These are phyloP conservation scores for Populus hybrid DNA, from an alignment of 441 rosid species.

Conservation along the genomic window DNA sequence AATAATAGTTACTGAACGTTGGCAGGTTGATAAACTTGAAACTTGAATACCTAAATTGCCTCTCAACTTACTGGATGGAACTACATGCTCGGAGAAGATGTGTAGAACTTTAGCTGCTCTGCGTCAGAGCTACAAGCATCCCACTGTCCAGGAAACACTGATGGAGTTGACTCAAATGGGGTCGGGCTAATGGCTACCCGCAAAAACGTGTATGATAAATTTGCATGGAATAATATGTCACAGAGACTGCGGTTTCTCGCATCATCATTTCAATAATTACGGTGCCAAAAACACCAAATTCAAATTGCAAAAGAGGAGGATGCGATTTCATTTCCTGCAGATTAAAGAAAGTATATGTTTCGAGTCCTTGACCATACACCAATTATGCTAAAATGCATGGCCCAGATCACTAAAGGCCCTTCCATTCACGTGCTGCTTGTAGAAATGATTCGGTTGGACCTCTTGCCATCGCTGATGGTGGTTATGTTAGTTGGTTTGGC, in stretches of 20 bases:
- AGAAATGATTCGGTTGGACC: neutral
- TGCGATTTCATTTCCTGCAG: neutral
- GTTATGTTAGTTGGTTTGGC: conserved; percentile 16
- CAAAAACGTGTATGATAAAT: neutral
- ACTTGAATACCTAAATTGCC: too few species aligned
- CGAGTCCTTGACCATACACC: neutral
- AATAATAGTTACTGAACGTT: neutral
- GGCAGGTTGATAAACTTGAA: too few species aligned
- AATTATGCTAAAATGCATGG: neutral
- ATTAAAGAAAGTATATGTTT: neutral
- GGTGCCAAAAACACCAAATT: neutral
- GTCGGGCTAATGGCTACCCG: neutral
- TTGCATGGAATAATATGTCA: neutral
- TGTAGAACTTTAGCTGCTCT: neutral
- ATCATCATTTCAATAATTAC: neutral
- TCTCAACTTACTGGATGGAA: neutral
- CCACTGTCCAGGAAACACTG: neutral
- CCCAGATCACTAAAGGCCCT: conserved; percentile 1
- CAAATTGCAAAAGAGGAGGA: neutral
- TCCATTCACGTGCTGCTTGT: neutral
- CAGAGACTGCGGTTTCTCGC: neutral
- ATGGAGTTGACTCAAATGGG: neutral
- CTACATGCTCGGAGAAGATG: neutral
- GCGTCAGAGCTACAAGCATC: neutral
- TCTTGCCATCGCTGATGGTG: conserved; percentile 2